These are phyloP conservation scores for Drechmeria coniospora DNA, from an alignment of 2,329 filamentous ascomycete genomes.

Conservation along the genomic window DNA sequence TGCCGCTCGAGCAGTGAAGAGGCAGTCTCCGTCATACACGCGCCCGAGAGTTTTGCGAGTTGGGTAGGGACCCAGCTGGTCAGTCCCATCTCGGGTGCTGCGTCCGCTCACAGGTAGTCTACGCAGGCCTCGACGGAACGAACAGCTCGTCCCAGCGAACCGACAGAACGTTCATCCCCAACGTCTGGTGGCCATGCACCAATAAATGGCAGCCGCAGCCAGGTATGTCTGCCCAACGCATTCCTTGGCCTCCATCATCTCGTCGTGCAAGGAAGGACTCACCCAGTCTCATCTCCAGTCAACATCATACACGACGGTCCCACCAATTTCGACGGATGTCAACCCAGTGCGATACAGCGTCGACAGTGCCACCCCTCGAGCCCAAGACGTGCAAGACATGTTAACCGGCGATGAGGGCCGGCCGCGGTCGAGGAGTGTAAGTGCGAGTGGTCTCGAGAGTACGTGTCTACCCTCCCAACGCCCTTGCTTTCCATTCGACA, in stretches of 20 bases:
- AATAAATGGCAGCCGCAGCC: conserved; percentile 8
- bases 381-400: conserved; percentile 68
- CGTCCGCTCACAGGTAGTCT: conserved; percentile 1
- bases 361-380: conserved; percentile 62
- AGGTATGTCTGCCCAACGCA: conserved; percentile 7
- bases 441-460: conserved; percentile 74
- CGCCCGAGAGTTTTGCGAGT: conserved; percentile 63
- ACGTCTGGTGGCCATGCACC: conserved; percentile 16
- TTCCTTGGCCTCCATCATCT: not conserved
- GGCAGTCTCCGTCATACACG: conserved; percentile 81
- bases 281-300: conserved; percentile 3
- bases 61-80: conserved; percentile 62
- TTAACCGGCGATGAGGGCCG: conserved; percentile 38
- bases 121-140: conserved; percentile 27
- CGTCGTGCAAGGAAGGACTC: conserved; percentile 1
- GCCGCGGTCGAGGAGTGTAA: conserved; percentile 50
- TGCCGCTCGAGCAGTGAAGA: conserved; percentile 54
- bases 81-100: not conserved
- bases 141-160: conserved; percentile 17
- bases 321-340: conserved; percentile 62
- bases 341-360: conserved; percentile 48
- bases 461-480: too few relatives aligned
- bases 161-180: conserved; percentile 22
- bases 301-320: conserved; percentile 34
- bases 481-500: too few relatives aligned